Evolutionary conservation across 139 green algal species (phyloP).

Genomic region (Coelastrella sp.): DNA sequence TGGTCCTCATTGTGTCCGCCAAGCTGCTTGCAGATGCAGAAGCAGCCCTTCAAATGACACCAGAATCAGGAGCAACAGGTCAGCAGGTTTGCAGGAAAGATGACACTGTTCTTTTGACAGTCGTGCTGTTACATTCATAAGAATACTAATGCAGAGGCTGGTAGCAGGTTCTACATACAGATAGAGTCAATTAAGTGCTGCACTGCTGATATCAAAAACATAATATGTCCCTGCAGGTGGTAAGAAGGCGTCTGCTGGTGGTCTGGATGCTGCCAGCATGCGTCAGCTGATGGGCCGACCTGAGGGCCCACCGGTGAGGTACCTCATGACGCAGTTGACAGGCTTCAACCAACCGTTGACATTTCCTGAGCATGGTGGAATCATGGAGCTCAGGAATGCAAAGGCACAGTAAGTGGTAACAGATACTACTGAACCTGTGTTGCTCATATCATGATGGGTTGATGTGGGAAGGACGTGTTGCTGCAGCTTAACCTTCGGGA

Average conservation of each 20-base stretch:
- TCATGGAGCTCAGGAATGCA: constrained; percentile 58
- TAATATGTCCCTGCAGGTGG: background rate
- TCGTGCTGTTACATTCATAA: background rate
- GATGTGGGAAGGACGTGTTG: background rate
- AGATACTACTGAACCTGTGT: background rate
- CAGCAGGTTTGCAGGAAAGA: background rate
- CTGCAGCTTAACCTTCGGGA: background rate
- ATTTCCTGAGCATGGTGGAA: constrained; percentile 60
- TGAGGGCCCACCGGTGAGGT: constrained; percentile 47
- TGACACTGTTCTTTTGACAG: background rate
- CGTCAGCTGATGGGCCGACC: constrained; percentile 57
- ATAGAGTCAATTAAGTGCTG: no score
- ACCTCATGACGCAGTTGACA: constrained; percentile 52
- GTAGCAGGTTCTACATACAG: background rate
- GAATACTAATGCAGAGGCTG: background rate
- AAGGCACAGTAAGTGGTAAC: constrained; percentile 24
- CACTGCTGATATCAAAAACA: no score
- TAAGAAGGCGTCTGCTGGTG: background rate
- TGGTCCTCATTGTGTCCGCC: constrained; percentile 64
- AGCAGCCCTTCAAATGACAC: constrained; percentile 56
- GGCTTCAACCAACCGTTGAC: constrained; percentile 58
- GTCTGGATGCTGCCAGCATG: constrained; percentile 41
- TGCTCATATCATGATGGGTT: no score
- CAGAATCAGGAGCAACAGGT: background rate
- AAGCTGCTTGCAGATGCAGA: constrained; percentile 73